phyloP scores from a whole-genome alignment of 805 yeast species.

The Yamadazyma endophytica region DNA sequence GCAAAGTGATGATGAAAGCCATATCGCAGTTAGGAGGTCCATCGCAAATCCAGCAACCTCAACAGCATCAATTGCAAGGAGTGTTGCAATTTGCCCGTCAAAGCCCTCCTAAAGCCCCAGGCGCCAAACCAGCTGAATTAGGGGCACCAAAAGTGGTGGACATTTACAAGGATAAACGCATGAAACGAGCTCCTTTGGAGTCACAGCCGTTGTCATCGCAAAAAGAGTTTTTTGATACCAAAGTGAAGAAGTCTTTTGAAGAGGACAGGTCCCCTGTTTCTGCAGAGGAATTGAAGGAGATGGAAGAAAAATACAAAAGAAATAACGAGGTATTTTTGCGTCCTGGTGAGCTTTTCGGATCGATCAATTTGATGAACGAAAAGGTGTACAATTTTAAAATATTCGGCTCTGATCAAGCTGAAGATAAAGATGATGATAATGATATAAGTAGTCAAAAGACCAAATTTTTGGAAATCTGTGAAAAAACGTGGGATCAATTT shows the following conservation, averaged over 20 bases:
- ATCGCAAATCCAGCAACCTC: too few species aligned
- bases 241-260: constrained; percentile 5
- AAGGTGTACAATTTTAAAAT: constrained; percentile 32
- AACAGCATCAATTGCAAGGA: too few species aligned
- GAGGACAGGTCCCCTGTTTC: constrained; percentile 27
- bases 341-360: constrained; percentile 27
- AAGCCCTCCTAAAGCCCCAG: too few species aligned
- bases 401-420: constrained; percentile 11
- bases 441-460: constrained; percentile 12
- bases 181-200: constrained; percentile 44
- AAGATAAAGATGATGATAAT: constrained; percentile 1
- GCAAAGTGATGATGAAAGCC: too few species aligned
- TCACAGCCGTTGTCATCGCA: constrained; percentile 53
- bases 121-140: too few species aligned
- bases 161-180: constrained; percentile 44
- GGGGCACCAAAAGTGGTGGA: constrained; percentile 47
- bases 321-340: constrained; percentile 3
- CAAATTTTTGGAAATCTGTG: constrained; percentile 41
- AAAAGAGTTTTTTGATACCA: constrained; percentile 29
- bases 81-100: too few species aligned
- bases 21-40: too few species aligned
- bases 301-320: constrained; percentile 23
- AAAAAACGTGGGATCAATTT: constrained; percentile 42
- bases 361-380: constrained; percentile 33
- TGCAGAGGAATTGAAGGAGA: constrained; percentile 27